A percentile compares a stretch with the other conserved stretches of the same genome.
Conservation (phyloP, 306 rosid genomes). For the Fragaria ananassa region DNA sequence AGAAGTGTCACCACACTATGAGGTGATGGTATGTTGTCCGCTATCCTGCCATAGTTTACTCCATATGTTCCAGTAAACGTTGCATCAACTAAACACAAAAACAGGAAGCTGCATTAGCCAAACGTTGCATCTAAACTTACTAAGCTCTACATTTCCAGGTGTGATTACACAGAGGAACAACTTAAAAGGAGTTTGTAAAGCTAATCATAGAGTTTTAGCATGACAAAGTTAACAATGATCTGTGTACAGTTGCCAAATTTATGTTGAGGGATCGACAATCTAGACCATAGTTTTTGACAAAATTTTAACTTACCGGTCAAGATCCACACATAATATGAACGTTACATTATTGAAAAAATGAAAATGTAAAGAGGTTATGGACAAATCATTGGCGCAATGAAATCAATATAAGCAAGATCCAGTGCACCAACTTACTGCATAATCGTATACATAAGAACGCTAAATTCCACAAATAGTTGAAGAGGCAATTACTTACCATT, state of each 20-base stretch:
- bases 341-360: not conserved
- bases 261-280: not conserved
- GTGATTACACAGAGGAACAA: not conserved
- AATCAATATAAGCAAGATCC: not conserved
- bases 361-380: not conserved
- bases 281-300: not conserved
- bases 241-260: not conserved
- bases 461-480: not conserved
- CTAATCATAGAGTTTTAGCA: not conserved
- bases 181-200: not conserved
- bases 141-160: not conserved
- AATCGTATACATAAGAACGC: not conserved
- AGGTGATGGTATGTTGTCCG: slow-evolving; percentile 78
- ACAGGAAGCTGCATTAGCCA: slow-evolving; percentile 7
- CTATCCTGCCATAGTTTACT: slow-evolving; percentile 77
- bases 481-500: slow-evolving; percentile 38
- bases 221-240: not conserved
- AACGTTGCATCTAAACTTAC: not conserved
- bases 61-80: slow-evolving; percentile 78
- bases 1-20: slow-evolving; percentile 75
- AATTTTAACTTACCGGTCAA: not conserved
- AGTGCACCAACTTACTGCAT: not conserved
- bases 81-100: slow-evolving; percentile 30
- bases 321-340: not conserved
- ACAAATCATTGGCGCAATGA: not conserved